Conservation (phyloP, 129 eudicot species). For the Helichrysum umbraculigerum region DNA sequence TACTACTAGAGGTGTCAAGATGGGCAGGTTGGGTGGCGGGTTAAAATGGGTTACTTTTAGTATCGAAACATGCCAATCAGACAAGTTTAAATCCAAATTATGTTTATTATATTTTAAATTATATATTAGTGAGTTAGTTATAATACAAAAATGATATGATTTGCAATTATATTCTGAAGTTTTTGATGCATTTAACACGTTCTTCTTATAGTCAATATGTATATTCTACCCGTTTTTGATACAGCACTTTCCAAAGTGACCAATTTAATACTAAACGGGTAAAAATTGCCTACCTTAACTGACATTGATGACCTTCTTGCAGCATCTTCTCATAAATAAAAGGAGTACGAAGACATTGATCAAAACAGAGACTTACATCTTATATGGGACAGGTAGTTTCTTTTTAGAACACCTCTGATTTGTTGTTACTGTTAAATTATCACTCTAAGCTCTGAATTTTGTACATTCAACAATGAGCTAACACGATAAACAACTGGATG, state of each 20-base stretch:
- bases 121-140: background rate
- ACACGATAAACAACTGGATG: background rate
- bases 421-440: background rate
- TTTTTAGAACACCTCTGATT: background rate
- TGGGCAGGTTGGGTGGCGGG: background rate
- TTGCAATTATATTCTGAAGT: background rate
- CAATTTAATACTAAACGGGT: background rate
- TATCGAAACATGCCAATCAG: background rate
- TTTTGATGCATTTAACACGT: background rate
- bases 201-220: background rate
- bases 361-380: conserved; percentile 2
- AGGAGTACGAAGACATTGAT: conserved; percentile 9
- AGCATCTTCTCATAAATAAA: background rate
- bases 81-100: background rate
- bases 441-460: background rate
- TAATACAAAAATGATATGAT: too few relatives aligned
- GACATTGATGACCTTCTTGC: conserved; percentile 10
- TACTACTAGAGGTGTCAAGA: background rate
- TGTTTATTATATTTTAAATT: too few relatives aligned
- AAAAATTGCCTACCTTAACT: background rate
- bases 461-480: conserved; percentile 10
- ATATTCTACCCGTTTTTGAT: background rate
- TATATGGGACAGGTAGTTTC: background rate
- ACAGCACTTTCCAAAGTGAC: background rate
- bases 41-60: background rate